Base-by-base conservation (phyloP, 2,329 filamentous ascomycete genomes). In the Eurotiales sp. region DNA sequence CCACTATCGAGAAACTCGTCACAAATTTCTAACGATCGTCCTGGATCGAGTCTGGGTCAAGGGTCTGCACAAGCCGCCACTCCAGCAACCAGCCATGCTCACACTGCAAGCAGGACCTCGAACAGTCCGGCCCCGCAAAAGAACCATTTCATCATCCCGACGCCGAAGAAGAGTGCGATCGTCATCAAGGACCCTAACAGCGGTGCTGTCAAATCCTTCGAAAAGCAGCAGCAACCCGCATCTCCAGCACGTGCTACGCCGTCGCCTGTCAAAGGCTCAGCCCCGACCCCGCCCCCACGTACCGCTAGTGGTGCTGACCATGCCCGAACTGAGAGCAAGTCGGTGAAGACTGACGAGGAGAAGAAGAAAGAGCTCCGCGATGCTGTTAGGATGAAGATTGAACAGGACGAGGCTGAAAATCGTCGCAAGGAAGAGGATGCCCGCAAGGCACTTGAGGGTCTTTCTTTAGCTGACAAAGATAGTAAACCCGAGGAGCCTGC, bases 1-100 rank as follows among this genome's bases (percentile, higher is more conserved):
- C 74, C 75, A 36, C 91, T 96, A 86, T 93, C 91, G 2, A 86
- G 91, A 60, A 90, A 83, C 55, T 82, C 87, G 2, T 95, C 90
- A 2, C 88, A 93, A 69, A 80, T 87, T 51, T 88, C 88, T 71
- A 61, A 85, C 22, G 87, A 88, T 71, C 76, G 81, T 56, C 81
- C 82, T 15, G 70, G 75, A 8, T 84, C 83, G 36, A 82, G 79
- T 59, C 69, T 83, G 27, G 78, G 79, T 41, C 80, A 88, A 76
- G 68, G 83, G 65, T 73, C 72, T 41, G 69, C 71, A 45, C 68
- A 74, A 11, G 63, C 73, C 15, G 65, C 72, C 17, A 77, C 87
- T 36, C 74, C 79, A 14, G 72, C 74, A 42, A 65, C 75, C 23
- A 71, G 70, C 23, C 65, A 70, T 59, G 52, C 66, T 52, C 74